A percentile compares a stretch with the other conserved stretches of the same genome.
Conservation (phyloP, 1,284 basidiomycete genomes). For the Apiotrichum akiyoshidainum region DNA sequence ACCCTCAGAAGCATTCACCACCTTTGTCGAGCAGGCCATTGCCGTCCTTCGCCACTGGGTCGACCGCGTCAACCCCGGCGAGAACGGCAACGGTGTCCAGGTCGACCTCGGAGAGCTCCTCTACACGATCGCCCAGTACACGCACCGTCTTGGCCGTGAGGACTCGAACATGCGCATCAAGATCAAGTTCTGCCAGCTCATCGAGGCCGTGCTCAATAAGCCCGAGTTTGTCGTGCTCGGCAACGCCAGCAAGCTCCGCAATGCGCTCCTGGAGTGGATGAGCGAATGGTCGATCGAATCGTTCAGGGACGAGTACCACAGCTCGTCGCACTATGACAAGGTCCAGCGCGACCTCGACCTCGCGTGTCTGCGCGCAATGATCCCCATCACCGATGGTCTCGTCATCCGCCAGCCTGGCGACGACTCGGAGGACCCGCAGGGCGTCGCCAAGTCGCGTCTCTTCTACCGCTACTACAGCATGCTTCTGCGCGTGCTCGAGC, state of each 20-base stretch:
- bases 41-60: slow-evolving; percentile 70
- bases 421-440: slow-evolving; percentile 61
- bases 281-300: slow-evolving; percentile 63
- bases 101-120: slow-evolving; percentile 70
- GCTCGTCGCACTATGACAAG: slow-evolving; percentile 18
- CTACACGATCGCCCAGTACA: slow-evolving; percentile 62
- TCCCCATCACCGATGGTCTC: slow-evolving; percentile 71
- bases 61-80: slow-evolving; percentile 63
- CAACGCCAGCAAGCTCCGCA: slow-evolving; percentile 65
- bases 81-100: slow-evolving; percentile 61
- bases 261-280: slow-evolving; percentile 68
- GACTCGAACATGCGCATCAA: slow-evolving; percentile 62
- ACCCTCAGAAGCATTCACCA: slow-evolving; percentile 59
- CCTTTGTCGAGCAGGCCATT: slow-evolving; percentile 71
- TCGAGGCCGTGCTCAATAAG: slow-evolving; percentile 65
- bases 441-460: slow-evolving; percentile 67
- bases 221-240: slow-evolving; percentile 62
- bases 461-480: slow-evolving; percentile 72
- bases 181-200: slow-evolving; percentile 70
- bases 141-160: slow-evolving; percentile 60
- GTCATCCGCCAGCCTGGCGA: slow-evolving; percentile 64
- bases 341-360: slow-evolving; percentile 62
- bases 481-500: slow-evolving; percentile 64
- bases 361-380: slow-evolving; percentile 65
- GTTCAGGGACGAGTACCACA: slow-evolving; percentile 24